Evolutionary conservation across 306 rosid genomes (phyloP).

Genomic region (Sindora glabra): DNA sequence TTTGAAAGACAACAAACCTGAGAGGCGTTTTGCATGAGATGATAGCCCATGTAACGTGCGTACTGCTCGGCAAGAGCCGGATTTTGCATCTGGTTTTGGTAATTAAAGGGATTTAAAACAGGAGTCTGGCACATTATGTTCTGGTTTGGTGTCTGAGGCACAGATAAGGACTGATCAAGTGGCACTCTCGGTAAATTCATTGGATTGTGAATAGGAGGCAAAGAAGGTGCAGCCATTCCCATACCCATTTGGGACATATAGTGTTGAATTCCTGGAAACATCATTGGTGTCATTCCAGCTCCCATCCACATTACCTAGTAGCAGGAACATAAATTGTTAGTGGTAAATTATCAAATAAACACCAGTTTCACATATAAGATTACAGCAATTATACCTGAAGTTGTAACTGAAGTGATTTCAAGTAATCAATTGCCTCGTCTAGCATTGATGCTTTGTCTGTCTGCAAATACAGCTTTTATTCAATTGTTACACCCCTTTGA

Average conservation of each 20-base stretch:
- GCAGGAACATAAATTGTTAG: not conserved
- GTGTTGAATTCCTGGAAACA: conserved; percentile 73
- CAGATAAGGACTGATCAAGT: conserved; percentile 36
- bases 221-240: conserved; percentile 46
- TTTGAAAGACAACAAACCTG: no score
- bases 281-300: conserved; percentile 64
- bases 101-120: conserved; percentile 39
- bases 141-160: conserved; percentile 44
- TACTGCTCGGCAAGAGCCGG: conserved; percentile 53
- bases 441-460: conserved; percentile 87
- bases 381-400: conserved; percentile 50
- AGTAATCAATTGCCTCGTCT: conserved; percentile 86
- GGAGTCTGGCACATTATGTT: conserved; percentile 46
- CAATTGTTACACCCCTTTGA: conserved; percentile 2
- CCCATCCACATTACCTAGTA: conserved; percentile 88
- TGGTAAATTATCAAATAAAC: not conserved
- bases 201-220: conserved; percentile 47
- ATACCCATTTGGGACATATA: conserved; percentile 56
- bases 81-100: conserved; percentile 62
- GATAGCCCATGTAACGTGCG: conserved; percentile 63
- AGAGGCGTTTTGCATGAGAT: conserved; percentile 55
- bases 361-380: not conserved
- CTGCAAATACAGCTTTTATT: conserved; percentile 31
- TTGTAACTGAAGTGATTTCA: conserved; percentile 84
- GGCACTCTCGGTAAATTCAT: conserved; percentile 47